Evolutionary conservation across 2,329 filamentous ascomycete genomes (phyloP).

Genomic region (Dothistroma septosporum): DNA sequence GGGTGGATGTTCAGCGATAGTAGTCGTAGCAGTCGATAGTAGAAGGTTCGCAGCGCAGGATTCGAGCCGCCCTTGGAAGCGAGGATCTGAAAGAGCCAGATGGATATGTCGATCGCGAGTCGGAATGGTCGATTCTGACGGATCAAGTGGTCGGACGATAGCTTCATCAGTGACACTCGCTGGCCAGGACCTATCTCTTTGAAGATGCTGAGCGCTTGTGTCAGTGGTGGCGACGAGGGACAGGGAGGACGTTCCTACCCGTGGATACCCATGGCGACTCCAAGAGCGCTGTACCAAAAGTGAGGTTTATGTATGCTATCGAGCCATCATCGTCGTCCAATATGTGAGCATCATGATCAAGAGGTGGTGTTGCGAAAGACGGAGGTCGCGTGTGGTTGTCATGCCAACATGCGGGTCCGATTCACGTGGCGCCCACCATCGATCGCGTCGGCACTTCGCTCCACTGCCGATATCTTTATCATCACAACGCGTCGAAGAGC

Average conservation of each 20-base stretch:
- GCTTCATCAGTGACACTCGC: slow-evolving; percentile 74
- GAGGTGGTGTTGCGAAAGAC: not conserved
- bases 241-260: slow-evolving; percentile 16
- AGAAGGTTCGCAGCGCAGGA: slow-evolving; percentile 84
- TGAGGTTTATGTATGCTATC: not conserved
- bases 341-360: not conserved
- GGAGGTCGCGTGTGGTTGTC: not conserved
- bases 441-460: not conserved
- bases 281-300: not conserved
- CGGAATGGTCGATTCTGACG: slow-evolving; percentile 68
- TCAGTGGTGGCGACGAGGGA: slow-evolving; percentile 7
- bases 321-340: slow-evolving; percentile 5
- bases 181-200: slow-evolving; percentile 79
- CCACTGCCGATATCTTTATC: not conserved
- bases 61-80: slow-evolving; percentile 81
- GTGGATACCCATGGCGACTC: slow-evolving; percentile 27
- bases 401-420: slow-evolving; percentile 4
- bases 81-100: slow-evolving; percentile 95
- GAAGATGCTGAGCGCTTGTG: slow-evolving; percentile 63
- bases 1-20: slow-evolving; percentile 75
- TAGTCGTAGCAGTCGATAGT: slow-evolving; percentile 80
- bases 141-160: slow-evolving; percentile 74
- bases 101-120: slow-evolving; percentile 88
- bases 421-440: slow-evolving; percentile 1
- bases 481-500: not conserved